A percentile compares a stretch with the other conserved stretches of the same genome.
Evolutionary conservation across 441 rosid species (phyloP).

Genomic region (Hura crepitans): DNA sequence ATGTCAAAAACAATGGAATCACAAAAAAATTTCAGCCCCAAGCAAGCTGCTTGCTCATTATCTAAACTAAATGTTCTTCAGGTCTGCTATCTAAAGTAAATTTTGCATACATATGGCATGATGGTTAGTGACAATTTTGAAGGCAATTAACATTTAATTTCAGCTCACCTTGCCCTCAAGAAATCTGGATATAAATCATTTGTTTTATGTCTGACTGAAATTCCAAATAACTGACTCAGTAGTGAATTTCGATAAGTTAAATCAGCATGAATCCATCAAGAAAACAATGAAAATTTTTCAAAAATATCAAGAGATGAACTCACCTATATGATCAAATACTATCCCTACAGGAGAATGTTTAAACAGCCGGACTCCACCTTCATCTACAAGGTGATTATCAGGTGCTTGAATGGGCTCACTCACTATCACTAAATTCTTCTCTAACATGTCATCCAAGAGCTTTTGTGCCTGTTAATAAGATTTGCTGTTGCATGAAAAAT

Average conservation of each 20-base stretch:
- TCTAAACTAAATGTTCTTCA: neutral
- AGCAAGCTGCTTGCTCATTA: neutral
- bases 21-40: neutral
- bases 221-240: too few relatives aligned
- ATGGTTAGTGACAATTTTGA: neutral
- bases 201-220: too few relatives aligned
- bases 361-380: slow-evolving; percentile 63
- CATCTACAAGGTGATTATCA: slow-evolving; percentile 29
- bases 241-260: too few relatives aligned
- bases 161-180: neutral
- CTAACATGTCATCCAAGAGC: slow-evolving; percentile 64
- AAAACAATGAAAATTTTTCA: neutral
- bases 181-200: slow-evolving; percentile 6
- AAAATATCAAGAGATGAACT: slow-evolving; percentile 16
- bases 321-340: slow-evolving; percentile 59
- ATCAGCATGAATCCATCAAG: neutral
- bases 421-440: slow-evolving; percentile 52
- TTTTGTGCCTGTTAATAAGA: slow-evolving; percentile 61
- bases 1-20: neutral
- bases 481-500: slow-evolving; percentile 7
- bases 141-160: neutral
- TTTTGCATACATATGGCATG: neutral
- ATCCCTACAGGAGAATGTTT: slow-evolving; percentile 64
- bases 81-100: neutral
- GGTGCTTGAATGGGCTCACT: slow-evolving; percentile 32